phyloP scores from a whole-genome alignment of 768 basidiomycete genomes.

The Xanthoconium purpureum region DNA sequence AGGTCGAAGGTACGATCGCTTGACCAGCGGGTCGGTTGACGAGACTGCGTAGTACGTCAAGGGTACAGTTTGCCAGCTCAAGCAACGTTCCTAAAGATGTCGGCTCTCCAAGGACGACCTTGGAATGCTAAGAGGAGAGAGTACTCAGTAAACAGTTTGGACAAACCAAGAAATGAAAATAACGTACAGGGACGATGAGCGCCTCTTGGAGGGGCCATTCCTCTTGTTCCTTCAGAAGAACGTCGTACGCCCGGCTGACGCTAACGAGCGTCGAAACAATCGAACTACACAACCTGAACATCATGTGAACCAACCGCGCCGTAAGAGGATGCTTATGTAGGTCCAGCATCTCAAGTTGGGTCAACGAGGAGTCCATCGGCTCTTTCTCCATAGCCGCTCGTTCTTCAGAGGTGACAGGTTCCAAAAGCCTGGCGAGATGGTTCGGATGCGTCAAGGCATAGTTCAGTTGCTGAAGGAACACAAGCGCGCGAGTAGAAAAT shows the following conservation, averaged over 20 bases:
- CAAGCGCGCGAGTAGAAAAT: slow-evolving; percentile 65
- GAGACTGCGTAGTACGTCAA: slow-evolving; percentile 71
- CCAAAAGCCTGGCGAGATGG: slow-evolving; percentile 76
- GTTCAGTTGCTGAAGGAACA: slow-evolving; percentile 83
- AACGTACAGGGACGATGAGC: slow-evolving; percentile 68
- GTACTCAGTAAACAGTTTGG: background rate
- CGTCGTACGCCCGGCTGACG: slow-evolving; percentile 65
- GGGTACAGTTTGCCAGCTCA: slow-evolving; percentile 76
- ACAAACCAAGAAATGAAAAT: background rate
- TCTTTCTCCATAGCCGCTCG: slow-evolving; percentile 67
- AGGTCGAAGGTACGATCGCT: slow-evolving; percentile 39
- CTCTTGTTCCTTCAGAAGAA: slow-evolving; percentile 60
- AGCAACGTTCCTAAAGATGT: slow-evolving; percentile 83
- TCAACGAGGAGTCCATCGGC: slow-evolving; percentile 31
- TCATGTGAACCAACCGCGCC: slow-evolving; percentile 63
- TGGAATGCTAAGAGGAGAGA: slow-evolving; percentile 60
- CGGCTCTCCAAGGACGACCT: slow-evolving; percentile 77
- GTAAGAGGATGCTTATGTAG: slow-evolving; percentile 68
- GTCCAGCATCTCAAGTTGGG: slow-evolving; percentile 50
- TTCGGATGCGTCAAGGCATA: slow-evolving; percentile 91
- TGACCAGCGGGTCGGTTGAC: slow-evolving; percentile 60
- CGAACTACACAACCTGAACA: slow-evolving; percentile 69
- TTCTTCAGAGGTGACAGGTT: slow-evolving; percentile 77
- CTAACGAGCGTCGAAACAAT: slow-evolving; percentile 67
- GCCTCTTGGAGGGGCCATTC: slow-evolving; percentile 73